Evolutionary conservation across 192 early-diverging fungal species (phyloP), one percentile per base, ranked within the genome.

Genomic region (Umbelopsis isabellina): DNA sequence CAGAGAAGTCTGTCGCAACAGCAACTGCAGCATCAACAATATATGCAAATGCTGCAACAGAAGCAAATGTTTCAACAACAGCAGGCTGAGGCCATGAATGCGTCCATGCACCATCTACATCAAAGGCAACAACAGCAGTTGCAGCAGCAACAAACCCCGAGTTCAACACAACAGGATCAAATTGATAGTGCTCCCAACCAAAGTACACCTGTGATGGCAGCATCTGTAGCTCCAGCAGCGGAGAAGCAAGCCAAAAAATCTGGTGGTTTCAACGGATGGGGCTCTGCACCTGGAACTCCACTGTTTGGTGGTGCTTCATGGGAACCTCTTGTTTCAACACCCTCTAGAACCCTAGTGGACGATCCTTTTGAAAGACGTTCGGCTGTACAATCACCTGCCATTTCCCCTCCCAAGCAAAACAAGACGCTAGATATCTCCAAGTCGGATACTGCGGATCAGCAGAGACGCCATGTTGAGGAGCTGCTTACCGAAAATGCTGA

Each of bases 1-100:
- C 75, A 76, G 21, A 25, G 49, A 30, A 58, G 44, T 35, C 49
- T 71, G 45, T 69, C 46, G 30, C 76, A 72, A 27, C 46, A 72
- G 45, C 66, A 61, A 35, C 48, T 70, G 46, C 65, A 73, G 44
- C 75, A 74, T 25, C 69, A 74, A 22, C 61, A 67, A 22, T 71
- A 81, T 21, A 75, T 73, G 35, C 69, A 75, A 15, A 71, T 71
- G 47, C 75, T 73, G 18, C 73, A 77, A 8, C 77, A 74, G 12
- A 77, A 73, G 13, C 74, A 75, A 9, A 53, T 69, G 21, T 51
- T 67, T 23, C 75, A 72, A 47, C 70, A 72, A 35, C 70, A 58
- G 45, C 51, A 47, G 45, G 58, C 49, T 64, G 68, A 69, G 69
- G 64, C 67, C 55, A 33, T 65, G 21, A 64, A 68, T 46, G 61